phyloP scores from a whole-genome alignment of 2,329 filamentous ascomycete genomes.

The Aspergillus puulaauensis region DNA sequence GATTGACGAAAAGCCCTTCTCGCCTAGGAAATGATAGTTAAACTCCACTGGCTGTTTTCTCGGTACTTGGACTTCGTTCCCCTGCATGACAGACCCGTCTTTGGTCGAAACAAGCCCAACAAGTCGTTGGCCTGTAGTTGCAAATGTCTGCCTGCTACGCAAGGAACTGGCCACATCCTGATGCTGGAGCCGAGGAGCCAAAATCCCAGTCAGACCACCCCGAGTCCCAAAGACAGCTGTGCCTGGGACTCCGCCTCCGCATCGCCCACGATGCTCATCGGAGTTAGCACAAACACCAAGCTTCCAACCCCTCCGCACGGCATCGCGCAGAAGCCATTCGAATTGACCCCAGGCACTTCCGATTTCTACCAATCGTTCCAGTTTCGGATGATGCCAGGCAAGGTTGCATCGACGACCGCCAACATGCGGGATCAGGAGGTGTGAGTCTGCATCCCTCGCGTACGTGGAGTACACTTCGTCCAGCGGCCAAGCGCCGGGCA shows the following conservation, averaged over 20 bases:
- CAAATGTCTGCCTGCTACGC: neutral
- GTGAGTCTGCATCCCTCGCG: neutral
- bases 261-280: neutral
- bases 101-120: neutral
- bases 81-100: neutral
- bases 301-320: neutral
- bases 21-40: neutral
- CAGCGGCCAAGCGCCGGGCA: neutral
- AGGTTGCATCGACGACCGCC: neutral
- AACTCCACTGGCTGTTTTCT: neutral
- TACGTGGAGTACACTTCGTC: neutral
- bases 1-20: neutral
- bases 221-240: neutral
- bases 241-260: neutral
- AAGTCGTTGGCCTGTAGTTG: neutral
- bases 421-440: neutral
- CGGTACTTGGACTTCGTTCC: neutral
- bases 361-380: neutral
- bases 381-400: neutral
- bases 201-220: neutral
- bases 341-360: neutral
- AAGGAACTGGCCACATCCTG: neutral
- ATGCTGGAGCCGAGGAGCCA: neutral
- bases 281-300: neutral
- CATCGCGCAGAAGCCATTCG: neutral